These are phyloP conservation scores for Serendipita sp. DNA, from an alignment of 768 basidiomycete genomes.

Conservation along the genomic window DNA sequence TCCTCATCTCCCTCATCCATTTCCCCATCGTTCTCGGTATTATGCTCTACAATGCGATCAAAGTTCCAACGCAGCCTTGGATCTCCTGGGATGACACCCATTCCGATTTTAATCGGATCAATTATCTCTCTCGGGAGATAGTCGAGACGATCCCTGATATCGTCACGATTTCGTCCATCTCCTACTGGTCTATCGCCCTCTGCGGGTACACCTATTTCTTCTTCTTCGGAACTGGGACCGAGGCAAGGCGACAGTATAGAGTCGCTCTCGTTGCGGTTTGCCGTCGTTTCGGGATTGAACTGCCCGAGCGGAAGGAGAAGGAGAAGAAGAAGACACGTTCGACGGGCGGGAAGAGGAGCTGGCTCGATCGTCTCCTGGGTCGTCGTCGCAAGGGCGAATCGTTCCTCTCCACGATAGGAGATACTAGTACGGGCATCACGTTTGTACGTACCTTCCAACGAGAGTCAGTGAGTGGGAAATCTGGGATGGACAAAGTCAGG, in stretches of 20 bases:
- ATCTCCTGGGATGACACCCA: too few relatives aligned
- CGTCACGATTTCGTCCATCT: slow-evolving; percentile 13
- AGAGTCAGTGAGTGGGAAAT: too few relatives aligned
- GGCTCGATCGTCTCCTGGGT: not conserved
- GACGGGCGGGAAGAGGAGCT: not conserved
- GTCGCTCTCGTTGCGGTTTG: slow-evolving; percentile 16
- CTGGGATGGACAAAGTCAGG: too few relatives aligned
- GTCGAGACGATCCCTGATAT: not conserved
- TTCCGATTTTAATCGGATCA: not conserved
- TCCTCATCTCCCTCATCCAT: too few relatives aligned
- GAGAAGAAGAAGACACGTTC: too few relatives aligned
- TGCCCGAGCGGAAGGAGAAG: not conserved
- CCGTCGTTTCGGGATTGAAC: not conserved
- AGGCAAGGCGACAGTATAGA: slow-evolving; percentile 39
- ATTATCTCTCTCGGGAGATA: not conserved
- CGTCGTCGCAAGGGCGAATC: not conserved
- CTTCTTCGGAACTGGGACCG: slow-evolving; percentile 49
- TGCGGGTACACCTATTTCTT: slow-evolving; percentile 44
- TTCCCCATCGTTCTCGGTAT: too few relatives aligned
- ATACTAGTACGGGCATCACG: too few relatives aligned
- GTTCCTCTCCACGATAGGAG: not conserved
- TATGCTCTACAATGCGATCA: too few relatives aligned
- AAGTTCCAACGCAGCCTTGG: too few relatives aligned
- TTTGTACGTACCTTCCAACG: too few relatives aligned
- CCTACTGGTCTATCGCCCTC: slow-evolving; percentile 31